Evolutionary conservation across 148 eudicot genomes (phyloP).

Genomic region (Chenopodium berlandieri): DNA sequence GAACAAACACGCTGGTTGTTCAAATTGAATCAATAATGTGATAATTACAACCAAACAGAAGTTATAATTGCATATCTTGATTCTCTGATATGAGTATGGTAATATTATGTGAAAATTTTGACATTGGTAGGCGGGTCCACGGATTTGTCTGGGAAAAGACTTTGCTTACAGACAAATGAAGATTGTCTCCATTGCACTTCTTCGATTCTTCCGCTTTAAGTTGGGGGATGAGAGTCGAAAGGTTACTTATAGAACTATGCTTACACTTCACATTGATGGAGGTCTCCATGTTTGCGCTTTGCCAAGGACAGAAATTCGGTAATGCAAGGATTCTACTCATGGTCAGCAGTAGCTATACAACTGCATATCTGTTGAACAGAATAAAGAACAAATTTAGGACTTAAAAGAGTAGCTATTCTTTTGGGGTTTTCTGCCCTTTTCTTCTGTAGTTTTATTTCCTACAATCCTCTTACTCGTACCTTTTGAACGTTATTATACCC

Average conservation of each 20-base stretch:
- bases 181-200: slow-evolving; percentile 54
- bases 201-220: slow-evolving; percentile 51
- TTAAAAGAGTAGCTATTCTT: too few species aligned
- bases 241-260: slow-evolving; percentile 64
- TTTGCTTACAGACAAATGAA: slow-evolving; percentile 92
- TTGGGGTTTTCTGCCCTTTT: too few species aligned
- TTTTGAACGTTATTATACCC: too few species aligned
- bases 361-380: too few species aligned
- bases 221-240: slow-evolving; percentile 39
- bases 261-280: slow-evolving; percentile 69
- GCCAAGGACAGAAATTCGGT: slow-evolving; percentile 35
- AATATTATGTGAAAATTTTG: not conserved
- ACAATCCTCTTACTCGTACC: too few species aligned
- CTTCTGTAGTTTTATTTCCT: too few species aligned
- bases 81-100: not conserved
- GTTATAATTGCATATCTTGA: not conserved
- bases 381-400: too few species aligned
- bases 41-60: too few species aligned
- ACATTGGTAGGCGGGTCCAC: slow-evolving; percentile 62
- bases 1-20: too few species aligned
- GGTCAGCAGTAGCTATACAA: too few species aligned
- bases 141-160: slow-evolving; percentile 72
- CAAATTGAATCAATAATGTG: too few species aligned
- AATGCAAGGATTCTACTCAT: not conserved
- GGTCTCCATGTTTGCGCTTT: slow-evolving; percentile 60